These are phyloP conservation scores for Fusarium pseudonygamai DNA, from an alignment of 2,329 filamentous ascomycete genomes.

Conservation along the genomic window DNA sequence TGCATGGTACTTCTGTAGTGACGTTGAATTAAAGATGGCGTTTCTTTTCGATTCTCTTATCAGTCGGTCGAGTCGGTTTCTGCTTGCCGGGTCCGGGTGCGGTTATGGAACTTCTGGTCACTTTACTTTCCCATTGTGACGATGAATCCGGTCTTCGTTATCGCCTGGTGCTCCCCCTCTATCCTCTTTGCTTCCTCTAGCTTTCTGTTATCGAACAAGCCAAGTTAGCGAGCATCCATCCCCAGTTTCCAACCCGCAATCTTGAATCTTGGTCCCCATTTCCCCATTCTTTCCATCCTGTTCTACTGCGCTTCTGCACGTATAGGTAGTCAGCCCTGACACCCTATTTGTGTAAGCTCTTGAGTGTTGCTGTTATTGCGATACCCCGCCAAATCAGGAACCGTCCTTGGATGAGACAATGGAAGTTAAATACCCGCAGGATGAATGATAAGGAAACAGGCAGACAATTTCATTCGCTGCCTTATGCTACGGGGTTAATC, in stretches of 20 bases:
- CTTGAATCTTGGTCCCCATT: slow-evolving; percentile 25
- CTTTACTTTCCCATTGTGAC: slow-evolving; percentile 36
- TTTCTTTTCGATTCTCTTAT: slow-evolving; percentile 36
- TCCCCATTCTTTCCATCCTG: slow-evolving; percentile 35
- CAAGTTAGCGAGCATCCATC: slow-evolving; percentile 11
- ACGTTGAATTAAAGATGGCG: slow-evolving; percentile 32
- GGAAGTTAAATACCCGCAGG: neutral
- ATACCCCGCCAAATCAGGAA: slow-evolving; percentile 25
- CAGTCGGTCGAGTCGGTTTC: slow-evolving; percentile 37
- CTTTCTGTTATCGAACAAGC: neutral
- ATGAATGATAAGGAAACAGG: slow-evolving; percentile 36
- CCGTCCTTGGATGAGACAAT: neutral
- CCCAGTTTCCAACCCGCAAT: slow-evolving; percentile 34
- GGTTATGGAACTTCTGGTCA: slow-evolving; percentile 17
- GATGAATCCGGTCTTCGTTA: slow-evolving; percentile 35
- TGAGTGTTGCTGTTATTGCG: neutral
- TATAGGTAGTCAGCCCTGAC: slow-evolving; percentile 1
- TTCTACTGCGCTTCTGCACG: slow-evolving; percentile 20
- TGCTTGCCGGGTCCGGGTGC: slow-evolving; percentile 14
- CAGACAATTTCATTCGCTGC: slow-evolving; percentile 28
- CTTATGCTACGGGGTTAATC: slow-evolving; percentile 25
- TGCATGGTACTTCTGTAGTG: slow-evolving; percentile 21
- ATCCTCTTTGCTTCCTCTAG: slow-evolving; percentile 1
- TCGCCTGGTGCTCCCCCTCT: slow-evolving; percentile 31
- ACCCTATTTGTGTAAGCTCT: neutral